Percentiles rank a stretch among this genome's conserved stretches.
Evolutionary conservation across 2,329 filamentous ascomycete species (phyloP).

Genomic region (Neoarthrinium moseri): DNA sequence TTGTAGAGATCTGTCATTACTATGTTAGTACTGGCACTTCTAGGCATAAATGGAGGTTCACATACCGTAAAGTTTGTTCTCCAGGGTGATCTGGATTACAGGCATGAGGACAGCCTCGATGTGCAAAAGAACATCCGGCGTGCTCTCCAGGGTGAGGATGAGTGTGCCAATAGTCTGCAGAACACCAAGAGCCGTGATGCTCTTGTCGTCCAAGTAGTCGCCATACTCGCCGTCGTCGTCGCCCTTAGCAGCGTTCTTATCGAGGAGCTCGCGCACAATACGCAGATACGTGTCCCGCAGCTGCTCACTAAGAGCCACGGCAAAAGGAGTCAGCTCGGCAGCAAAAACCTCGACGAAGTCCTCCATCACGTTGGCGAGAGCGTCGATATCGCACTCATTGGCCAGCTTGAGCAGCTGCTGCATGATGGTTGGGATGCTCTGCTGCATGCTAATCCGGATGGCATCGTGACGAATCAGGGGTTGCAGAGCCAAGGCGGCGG

Average conservation of each 20-base stretch:
- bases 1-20: conserved; percentile 76
- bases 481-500: conserved; percentile 89
- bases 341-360: conserved; percentile 99
- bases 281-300: conserved; percentile 93
- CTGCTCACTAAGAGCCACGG: conserved; percentile 93
- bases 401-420: conserved; percentile 95
- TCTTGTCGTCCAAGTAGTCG: conserved; percentile 96
- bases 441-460: conserved; percentile 93
- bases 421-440: conserved; percentile 98
- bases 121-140: conserved; percentile 89
- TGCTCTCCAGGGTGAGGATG: conserved; percentile 95
- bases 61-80: conserved; percentile 92
- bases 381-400: conserved; percentile 97
- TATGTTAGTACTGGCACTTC: conserved; percentile 14
- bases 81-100: conserved; percentile 90
- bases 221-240: conserved; percentile 78
- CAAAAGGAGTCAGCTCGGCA: conserved; percentile 93
- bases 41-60: conserved; percentile 1
- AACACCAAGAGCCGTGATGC: conserved; percentile 93
- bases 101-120: conserved; percentile 97
- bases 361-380: conserved; percentile 97
- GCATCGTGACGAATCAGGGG: conserved; percentile 94
- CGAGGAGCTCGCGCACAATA: conserved; percentile 87
- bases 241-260: conserved; percentile 77
- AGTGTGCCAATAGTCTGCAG: conserved; percentile 96